These are phyloP conservation scores for Penicillium lividum DNA, from an alignment of 495 filamentous ascomycete genomes.

Conservation along the genomic window DNA sequence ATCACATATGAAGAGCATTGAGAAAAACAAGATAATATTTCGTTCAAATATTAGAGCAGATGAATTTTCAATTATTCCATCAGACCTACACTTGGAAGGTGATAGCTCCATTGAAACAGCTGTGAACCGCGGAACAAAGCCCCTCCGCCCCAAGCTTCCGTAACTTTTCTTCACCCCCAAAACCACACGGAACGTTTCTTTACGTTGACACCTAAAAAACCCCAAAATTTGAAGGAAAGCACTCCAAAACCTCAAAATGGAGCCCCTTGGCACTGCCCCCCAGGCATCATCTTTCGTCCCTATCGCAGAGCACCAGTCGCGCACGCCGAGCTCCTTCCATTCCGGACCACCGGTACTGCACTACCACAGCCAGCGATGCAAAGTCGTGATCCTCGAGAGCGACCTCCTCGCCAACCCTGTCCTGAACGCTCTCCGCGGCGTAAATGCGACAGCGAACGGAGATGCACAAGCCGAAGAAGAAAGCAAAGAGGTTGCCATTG, in stretches of 20 bases:
- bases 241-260: constrained; percentile 33
- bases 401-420: constrained; percentile 38
- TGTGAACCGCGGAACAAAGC: background rate
- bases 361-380: constrained; percentile 64
- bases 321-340: constrained; percentile 83
- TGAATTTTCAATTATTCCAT: no score
- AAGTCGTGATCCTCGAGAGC: constrained; percentile 52
- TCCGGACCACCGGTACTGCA: constrained; percentile 77
- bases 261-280: constrained; percentile 51
- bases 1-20: no score
- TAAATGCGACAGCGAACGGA: constrained; percentile 21
- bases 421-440: constrained; percentile 33
- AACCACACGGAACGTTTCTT: background rate
- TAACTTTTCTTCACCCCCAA: constrained; percentile 10
- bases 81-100: background rate
- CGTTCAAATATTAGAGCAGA: no score
- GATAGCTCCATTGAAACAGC: constrained; percentile 1
- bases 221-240: background rate
- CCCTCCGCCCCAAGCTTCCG: constrained; percentile 17
- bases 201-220: no score
- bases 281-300: constrained; percentile 62
- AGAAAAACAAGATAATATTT: no score
- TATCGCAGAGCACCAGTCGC: constrained; percentile 76
- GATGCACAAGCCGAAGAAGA: constrained; percentile 32
- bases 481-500: constrained; percentile 46